Conservation (phyloP, 805 yeast genomes). For the Cyberlindnera xishuangbannaensis region DNA sequence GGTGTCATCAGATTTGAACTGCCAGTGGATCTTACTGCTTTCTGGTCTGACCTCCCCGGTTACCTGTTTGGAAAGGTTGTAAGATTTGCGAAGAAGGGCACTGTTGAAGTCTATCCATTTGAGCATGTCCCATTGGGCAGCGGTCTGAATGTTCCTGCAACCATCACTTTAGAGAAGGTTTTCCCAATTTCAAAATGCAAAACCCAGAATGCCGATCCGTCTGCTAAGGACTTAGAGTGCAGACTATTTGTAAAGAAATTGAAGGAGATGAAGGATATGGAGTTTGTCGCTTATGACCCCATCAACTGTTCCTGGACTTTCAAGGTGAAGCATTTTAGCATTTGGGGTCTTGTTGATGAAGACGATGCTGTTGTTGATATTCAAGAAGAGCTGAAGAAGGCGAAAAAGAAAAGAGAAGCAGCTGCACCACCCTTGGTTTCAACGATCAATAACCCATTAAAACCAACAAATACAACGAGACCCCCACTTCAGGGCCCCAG, state of each 20-base stretch:
- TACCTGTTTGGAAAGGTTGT: slow-evolving; percentile 37
- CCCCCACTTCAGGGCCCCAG: no score
- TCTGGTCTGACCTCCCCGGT: slow-evolving; percentile 34
- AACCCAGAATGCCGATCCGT: slow-evolving; percentile 13
- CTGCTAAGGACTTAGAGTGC: slow-evolving; percentile 34
- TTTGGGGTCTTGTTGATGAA: slow-evolving; percentile 84
- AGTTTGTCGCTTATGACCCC: slow-evolving; percentile 75
- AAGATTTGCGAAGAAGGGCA: slow-evolving; percentile 40
- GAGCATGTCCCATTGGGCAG: slow-evolving; percentile 60
- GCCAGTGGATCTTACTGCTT: slow-evolving; percentile 63
- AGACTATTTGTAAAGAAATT: slow-evolving; percentile 45
- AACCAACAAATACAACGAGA: no score
- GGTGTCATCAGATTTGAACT: slow-evolving; percentile 63
- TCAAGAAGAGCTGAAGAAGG: slow-evolving; percentile 28
- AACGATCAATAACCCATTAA: slow-evolving; percentile 7
- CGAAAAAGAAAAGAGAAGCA: slow-evolving; percentile 14
- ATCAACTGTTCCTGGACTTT: slow-evolving; percentile 72
- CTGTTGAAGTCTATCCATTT: slow-evolving; percentile 60
- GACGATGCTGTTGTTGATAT: slow-evolving; percentile 52
- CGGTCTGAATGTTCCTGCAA: slow-evolving; percentile 75
- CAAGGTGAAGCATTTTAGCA: slow-evolving; percentile 84
- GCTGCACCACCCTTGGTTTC: not conserved
- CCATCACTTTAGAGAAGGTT: slow-evolving; percentile 57
- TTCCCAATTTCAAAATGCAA: slow-evolving; percentile 37
- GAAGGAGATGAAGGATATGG: slow-evolving; percentile 59